Evolutionary conservation across 2,329 filamentous ascomycete genomes (phyloP).

Genomic region (Teratosphaeria zuluensis): DNA sequence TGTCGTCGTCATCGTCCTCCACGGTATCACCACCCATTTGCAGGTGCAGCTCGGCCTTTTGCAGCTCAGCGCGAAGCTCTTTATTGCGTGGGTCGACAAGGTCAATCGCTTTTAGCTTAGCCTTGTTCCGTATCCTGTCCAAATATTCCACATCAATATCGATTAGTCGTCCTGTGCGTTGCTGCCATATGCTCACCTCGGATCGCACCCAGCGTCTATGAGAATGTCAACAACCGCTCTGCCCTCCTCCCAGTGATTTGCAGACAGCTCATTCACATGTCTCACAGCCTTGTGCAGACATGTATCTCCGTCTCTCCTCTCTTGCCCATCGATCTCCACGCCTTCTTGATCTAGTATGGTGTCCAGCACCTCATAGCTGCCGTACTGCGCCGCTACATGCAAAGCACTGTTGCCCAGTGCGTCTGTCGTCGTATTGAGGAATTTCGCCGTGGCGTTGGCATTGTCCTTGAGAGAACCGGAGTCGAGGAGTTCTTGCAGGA

Average conservation of each 20-base stretch:
- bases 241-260: constrained; percentile 55
- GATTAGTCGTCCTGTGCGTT: constrained; percentile 1
- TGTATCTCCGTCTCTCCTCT: constrained; percentile 63
- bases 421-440: constrained; percentile 79
- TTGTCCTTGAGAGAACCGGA: constrained; percentile 35
- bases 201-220: constrained; percentile 66
- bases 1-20: constrained; percentile 35
- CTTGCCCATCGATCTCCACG: constrained; percentile 74
- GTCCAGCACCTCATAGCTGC: constrained; percentile 80
- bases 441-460: constrained; percentile 55
- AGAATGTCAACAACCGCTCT: constrained; percentile 65
- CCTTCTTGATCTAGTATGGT: constrained; percentile 71
- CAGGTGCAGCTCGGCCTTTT: constrained; percentile 60
- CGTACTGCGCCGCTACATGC: constrained; percentile 76
- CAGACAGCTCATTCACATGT: constrained; percentile 58
- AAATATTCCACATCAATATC: neutral
- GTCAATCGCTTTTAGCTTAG: constrained; percentile 60
- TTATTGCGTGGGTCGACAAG: constrained; percentile 63
- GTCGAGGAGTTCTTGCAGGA: constrained; percentile 66
- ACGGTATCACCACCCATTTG: constrained; percentile 39
- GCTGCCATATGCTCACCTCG: constrained; percentile 28
- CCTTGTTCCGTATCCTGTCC: constrained; percentile 55
- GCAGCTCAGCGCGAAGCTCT: constrained; percentile 52
- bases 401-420: constrained; percentile 81
- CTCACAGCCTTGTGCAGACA: constrained; percentile 70